Base-by-base conservation (phyloP, 371 early-diverging fungal genomes). In the Mortierella sp. region DNA sequence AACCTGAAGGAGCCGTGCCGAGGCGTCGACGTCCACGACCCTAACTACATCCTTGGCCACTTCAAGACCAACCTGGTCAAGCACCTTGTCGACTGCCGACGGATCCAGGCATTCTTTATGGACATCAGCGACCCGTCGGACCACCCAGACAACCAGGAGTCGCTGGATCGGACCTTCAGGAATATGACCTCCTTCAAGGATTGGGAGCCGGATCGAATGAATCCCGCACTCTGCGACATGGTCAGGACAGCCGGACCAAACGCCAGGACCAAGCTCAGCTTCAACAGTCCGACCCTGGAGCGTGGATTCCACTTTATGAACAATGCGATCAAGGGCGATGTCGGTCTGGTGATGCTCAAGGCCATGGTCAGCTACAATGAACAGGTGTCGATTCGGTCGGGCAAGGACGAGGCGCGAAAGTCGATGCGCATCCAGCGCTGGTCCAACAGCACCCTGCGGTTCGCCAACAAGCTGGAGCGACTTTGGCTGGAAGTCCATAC, bases 401-500 rank as follows among this genome's bases (percentile, higher is more conserved):
- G 66, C 26, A 50, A 65, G 39, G 65, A 52, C 13, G 53, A 72
- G 40, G 53, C 66, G 40, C 65, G 65, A n/a, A 72, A 31, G 29
- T 72, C 66, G 11, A 65, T 72, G 65, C 64, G 73, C 22, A 64
- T 72, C 37, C 73, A 65, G 29, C 65, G 53, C 6, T 72, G 73
- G 73, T 39, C 73, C 29, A 66, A 63, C 9, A 65, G 53, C 50
- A 40, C 52, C 11, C 53, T 72, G 7, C 29, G 40, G n/a, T 72
- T 72, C 44, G 53, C 73, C 43, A 64, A 72, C 26, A 72, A 71
- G 48, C 64, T 72, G 34, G 66, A 72, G 16, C n/a, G 66, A 29
- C 73, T 72, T 10, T 72, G 73, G 73, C n/a, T 72, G 52, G 73
- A 72, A n/a, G 73, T 72, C 8, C 66, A 66, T 11, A 72, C 52